A percentile compares a stretch with the other conserved stretches of the same genome.
phyloP scores from a whole-genome alignment of 1,139 yeast genomes.

The Scheffersomyces titani region DNA sequence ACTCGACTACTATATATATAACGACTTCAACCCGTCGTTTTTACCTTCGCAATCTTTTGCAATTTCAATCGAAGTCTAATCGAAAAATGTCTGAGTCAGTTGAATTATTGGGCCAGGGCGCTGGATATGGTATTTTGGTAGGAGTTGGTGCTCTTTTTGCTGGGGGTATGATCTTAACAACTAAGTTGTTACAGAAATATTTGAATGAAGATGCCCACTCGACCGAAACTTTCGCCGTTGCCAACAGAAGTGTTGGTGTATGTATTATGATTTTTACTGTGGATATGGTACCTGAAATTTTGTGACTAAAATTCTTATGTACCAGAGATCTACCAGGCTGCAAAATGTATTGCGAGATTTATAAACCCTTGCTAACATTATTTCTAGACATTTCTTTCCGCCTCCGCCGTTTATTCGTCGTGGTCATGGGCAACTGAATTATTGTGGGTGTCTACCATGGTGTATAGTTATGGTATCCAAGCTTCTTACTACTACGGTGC shows the following conservation, averaged over 20 bases:
- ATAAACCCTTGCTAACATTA: not conserved
- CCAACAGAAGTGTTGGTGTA: slow-evolving; percentile 27
- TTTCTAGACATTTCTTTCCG: slow-evolving; percentile 14
- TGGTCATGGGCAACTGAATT: slow-evolving; percentile 38
- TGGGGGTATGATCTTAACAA: slow-evolving; percentile 27
- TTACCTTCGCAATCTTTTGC: too few relatives aligned
- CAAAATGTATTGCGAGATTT: too few relatives aligned
- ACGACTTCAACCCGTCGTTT: too few relatives aligned
- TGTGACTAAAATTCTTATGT: too few relatives aligned
- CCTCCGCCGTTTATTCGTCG: slow-evolving; percentile 27
- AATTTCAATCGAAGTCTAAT: too few relatives aligned
- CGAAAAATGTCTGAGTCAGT: not conserved
- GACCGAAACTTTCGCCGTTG: slow-evolving; percentile 33
- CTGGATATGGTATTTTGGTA: slow-evolving; percentile 31
- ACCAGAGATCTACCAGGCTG: too few relatives aligned
- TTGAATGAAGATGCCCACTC: slow-evolving; percentile 29
- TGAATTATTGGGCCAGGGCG: slow-evolving; percentile 19
- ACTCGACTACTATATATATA: too few relatives aligned
- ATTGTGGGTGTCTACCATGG: slow-evolving; percentile 25
- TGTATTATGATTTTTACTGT: slow-evolving; percentile 6
- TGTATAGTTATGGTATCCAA: slow-evolving; percentile 29
- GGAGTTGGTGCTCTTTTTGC: slow-evolving; percentile 35
- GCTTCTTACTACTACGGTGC: slow-evolving; percentile 28
- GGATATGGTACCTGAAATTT: too few relatives aligned
- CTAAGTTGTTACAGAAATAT: slow-evolving; percentile 24